Percentiles rank a stretch among this genome's conserved stretches.
These are phyloP conservation scores for Antrodiella citrinella DNA, from an alignment of 768 basidiomycete species.

Conservation along the genomic window DNA sequence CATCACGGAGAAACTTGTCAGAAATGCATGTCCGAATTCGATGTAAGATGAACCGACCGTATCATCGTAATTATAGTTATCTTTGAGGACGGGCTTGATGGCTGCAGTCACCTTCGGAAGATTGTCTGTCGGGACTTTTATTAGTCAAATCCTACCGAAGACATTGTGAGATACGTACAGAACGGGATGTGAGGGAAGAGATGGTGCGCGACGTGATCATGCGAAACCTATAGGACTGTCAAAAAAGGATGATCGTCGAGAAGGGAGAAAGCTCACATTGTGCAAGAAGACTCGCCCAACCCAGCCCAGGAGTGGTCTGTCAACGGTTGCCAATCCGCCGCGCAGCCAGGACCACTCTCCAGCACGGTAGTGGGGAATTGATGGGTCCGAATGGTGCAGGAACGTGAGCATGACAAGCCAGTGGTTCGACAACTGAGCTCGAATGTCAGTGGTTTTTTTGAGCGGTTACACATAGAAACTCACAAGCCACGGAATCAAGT, in stretches of 20 bases:
- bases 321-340: constrained; percentile 21
- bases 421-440: constrained; percentile 20
- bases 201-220: constrained; percentile 52
- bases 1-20: no score
- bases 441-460: not conserved
- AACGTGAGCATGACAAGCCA: constrained; percentile 24
- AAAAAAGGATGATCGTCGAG: constrained; percentile 1
- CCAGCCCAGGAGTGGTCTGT: constrained; percentile 21
- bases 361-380: constrained; percentile 22
- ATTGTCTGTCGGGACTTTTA: constrained; percentile 33
- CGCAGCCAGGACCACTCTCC: constrained; percentile 21
- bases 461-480: not conserved
- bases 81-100: constrained; percentile 44
- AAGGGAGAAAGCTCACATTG: constrained; percentile 15
- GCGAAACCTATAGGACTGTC: constrained; percentile 16
- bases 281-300: constrained; percentile 23
- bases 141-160: not conserved
- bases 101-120: constrained; percentile 47
- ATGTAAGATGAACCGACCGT: no score
- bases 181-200: constrained; percentile 55
- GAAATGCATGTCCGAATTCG: no score
- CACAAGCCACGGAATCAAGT: constrained; percentile 42
- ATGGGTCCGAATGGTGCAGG: constrained; percentile 24
- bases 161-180: constrained; percentile 39
- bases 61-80: constrained; percentile 55